Base-by-base conservation (phyloP, 805 yeast species). In the Millerago galiae region DNA sequence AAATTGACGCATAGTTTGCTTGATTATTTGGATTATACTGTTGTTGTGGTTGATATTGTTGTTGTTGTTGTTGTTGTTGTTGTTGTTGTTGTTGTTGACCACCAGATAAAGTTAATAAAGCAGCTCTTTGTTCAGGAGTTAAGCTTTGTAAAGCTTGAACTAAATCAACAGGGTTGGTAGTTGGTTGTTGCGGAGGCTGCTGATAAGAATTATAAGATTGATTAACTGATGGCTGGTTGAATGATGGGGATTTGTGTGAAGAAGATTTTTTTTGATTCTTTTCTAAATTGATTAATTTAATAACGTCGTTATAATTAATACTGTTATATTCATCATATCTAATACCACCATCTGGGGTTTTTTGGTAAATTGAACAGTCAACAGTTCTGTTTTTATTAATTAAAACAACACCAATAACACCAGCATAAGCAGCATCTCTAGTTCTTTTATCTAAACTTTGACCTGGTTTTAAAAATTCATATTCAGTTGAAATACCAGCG, bases 321-420 rank as follows among this genome's bases (percentile, higher is more conserved):
- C 76, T 74, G 3, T 82, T 72, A 55, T 88, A 89, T 56, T 89
- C 96, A 54, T 88, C 95, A 59, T 83, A 90, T 50, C 79, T 79
- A 9, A 86, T 77, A 13, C 85, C 85, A 8, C 89, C 90, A 53
- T 79, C 82, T 0, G 75, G 62, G 1, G 83, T 74, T 33, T 70
- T 72, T 54, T 84, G 84, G 58, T 83, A 90, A 2, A 83, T 74
- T 59, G 83, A 90, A 12, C 86, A 65, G 54, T 85, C 88, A 17
- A 88, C 72, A 35, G 67, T 67, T 34, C 68, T 59, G n/a, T 67
- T 60, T 30, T 71, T 72, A 46, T 78, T 77, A 15, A 88, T 71
- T 8, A 84, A 66, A 33, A 87, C 75, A 1, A 84, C 83, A 25
- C 85, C 90, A 52, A 76, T 58, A 3, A 77, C 83, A 11, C 95